Conservation (phyloP, 495 filamentous ascomycete species). For the Parathielavia hyrcaniae region DNA sequence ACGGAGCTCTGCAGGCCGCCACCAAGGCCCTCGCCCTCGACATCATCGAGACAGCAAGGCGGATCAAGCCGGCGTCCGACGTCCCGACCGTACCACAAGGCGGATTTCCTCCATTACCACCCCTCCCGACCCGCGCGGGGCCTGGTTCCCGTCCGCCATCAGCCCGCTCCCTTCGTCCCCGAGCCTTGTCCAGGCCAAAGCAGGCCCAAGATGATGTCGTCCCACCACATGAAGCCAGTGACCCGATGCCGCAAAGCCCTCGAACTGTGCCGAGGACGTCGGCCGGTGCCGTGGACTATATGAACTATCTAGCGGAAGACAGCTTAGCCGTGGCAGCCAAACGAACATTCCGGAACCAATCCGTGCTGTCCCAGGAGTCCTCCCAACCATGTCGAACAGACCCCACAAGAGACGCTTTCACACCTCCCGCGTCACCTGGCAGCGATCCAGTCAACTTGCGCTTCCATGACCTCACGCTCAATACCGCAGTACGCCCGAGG, state of each 20-base stretch:
- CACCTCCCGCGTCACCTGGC: slow-evolving; percentile 14
- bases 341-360: not conserved
- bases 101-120: slow-evolving; percentile 27
- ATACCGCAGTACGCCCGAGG: not conserved
- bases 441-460: not conserved
- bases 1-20: slow-evolving; percentile 31
- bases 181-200: slow-evolving; percentile 4
- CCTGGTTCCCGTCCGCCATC: slow-evolving; percentile 7
- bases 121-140: slow-evolving; percentile 14
- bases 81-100: slow-evolving; percentile 10
- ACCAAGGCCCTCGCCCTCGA: slow-evolving; percentile 37
- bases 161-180: not conserved
- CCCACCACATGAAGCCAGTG: not conserved
- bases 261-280: not conserved
- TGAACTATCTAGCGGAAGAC: not conserved
- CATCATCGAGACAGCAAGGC: slow-evolving; percentile 32
- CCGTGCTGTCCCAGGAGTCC: not conserved
- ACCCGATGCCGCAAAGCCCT: not conserved
- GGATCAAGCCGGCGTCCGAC: slow-evolving; percentile 25
- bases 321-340: not conserved
- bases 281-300: not conserved
- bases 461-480: not conserved
- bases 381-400: not conserved
- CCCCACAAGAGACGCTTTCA: not conserved
- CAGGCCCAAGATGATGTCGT: not conserved